phyloP scores from a whole-genome alignment of 371 early-diverging fungal species.

The Nematocida ausubeli region DNA sequence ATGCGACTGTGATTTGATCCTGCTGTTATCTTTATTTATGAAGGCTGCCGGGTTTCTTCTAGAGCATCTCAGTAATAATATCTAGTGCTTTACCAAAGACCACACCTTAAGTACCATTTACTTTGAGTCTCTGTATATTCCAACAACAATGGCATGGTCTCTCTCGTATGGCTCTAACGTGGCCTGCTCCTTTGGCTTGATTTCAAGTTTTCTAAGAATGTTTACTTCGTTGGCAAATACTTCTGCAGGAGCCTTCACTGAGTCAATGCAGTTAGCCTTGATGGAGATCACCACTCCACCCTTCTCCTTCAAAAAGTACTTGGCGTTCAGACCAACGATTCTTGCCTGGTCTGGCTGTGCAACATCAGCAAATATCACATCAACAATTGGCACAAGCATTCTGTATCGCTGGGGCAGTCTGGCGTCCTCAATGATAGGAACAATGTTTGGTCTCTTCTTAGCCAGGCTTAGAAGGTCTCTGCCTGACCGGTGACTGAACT shows the following conservation, averaged over 20 bases:
- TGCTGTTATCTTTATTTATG: neutral
- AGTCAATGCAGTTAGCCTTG: constrained; percentile 99
- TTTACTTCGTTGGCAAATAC: constrained; percentile 99
- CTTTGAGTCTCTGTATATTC: constrained; percentile 68
- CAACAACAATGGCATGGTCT: constrained; percentile 97
- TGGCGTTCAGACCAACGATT: constrained; percentile 95
- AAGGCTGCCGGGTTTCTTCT: neutral
- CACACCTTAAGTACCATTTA: no score
- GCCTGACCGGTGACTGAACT: constrained; percentile 98
- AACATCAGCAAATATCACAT: constrained; percentile 98
- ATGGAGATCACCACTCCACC: constrained; percentile 97
- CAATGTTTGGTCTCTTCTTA: constrained; percentile 98
- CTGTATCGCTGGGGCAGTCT: constrained; percentile 99
- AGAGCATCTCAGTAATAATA: no score
- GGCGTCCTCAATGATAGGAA: constrained; percentile 99
- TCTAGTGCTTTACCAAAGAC: no score
- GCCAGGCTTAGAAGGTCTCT: constrained; percentile 99
- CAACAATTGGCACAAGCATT: constrained; percentile 98
- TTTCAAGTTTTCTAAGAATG: constrained; percentile 89
- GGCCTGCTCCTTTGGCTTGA: constrained; percentile 97
- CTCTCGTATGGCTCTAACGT: constrained; percentile 99
- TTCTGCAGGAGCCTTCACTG: constrained; percentile 88
- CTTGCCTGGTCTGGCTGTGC: constrained; percentile 99
- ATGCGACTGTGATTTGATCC: neutral
- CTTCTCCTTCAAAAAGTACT: constrained; percentile 92